Base-by-base conservation (phyloP, 2,329 filamentous ascomycete species). In the Alternaria novae-zelandiae region DNA sequence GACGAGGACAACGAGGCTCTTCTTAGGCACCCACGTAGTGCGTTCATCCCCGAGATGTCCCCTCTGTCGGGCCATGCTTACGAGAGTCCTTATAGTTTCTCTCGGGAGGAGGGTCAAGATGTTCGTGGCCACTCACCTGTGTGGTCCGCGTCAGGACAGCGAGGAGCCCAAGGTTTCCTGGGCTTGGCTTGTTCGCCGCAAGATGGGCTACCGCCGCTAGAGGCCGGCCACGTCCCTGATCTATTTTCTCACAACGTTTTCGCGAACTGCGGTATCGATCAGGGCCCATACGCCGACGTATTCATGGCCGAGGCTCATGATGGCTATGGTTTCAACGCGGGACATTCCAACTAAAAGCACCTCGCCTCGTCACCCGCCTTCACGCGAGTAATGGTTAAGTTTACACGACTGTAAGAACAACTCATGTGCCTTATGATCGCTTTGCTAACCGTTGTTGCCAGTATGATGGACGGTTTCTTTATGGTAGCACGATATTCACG, bases 51-150 rank as follows among this genome's bases (percentile, higher is more conserved):
- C 9, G 30, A 41, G 30, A 53, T 36, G 49, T 53, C 49, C 36
- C 36, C 28, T n/a, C 20, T 20, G 13, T 12, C 32, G 49, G 30
- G 28, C 49, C 12, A 53, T 53, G 36, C 49, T 53, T 53, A 53
- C 36, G 28, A 53, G 6, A 23, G 20, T 25, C 49, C 49, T 32
- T 51, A 51, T 11, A 53, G 49, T 32, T 53, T 51, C 49, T n/a
- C n/a, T n/a, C n/a, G n/a, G 12, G n/a, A 32, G 11, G 47, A 15
- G 28, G 17, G 32, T 36, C 32, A 36, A 36, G 32, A 36, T 36
- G 15, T n/a, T 36, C 4, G 32, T n/a, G 32, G 32, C 32, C 32
- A 36, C 32, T 36, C 47, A 6, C 17, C 13, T 41, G 8, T 53
- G 32, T 32, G n/a, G 28, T 2, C 3, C 36, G 36, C 2, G 15